These are phyloP conservation scores for Cryphonectria carpinicola DNA, from an alignment of 2,329 filamentous ascomycete species.

Conservation along the genomic window DNA sequence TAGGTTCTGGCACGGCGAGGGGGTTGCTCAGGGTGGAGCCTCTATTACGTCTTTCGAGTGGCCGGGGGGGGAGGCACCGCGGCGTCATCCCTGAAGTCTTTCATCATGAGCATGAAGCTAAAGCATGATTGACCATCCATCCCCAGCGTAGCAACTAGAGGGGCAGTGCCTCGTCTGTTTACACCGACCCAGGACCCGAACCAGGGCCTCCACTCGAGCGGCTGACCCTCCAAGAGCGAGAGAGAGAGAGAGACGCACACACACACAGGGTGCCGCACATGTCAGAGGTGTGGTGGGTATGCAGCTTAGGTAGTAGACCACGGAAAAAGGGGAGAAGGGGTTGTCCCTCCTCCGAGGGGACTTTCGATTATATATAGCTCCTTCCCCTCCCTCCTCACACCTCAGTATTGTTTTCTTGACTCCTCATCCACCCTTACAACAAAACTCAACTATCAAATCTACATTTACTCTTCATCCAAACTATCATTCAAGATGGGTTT, in stretches of 20 bases:
- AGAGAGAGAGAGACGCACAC: not conserved
- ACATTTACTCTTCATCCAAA: not conserved
- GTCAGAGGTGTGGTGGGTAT: constrained; percentile 12
- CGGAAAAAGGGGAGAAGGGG: not conserved
- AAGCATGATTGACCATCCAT: constrained; percentile 1
- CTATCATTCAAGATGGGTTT: constrained; percentile 27
- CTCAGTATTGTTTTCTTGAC: not conserved
- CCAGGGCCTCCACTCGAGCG: constrained; percentile 21
- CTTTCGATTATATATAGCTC: constrained; percentile 27
- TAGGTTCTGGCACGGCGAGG: constrained; percentile 8
- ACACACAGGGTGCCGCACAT: constrained; percentile 7
- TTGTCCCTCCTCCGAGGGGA: not conserved
- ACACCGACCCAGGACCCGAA: constrained; percentile 7
- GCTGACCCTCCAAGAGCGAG: constrained; percentile 14
- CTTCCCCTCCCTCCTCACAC: constrained; percentile 8
- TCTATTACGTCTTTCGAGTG: constrained; percentile 16
- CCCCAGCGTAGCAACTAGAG: constrained; percentile 14
- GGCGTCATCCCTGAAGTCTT: constrained; percentile 24
- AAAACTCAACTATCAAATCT: not conserved
- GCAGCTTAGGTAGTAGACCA: not conserved
- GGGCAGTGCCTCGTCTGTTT: constrained; percentile 22
- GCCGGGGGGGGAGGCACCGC: constrained; percentile 14
- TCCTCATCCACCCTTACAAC: constrained; percentile 12
- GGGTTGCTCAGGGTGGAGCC: not conserved
- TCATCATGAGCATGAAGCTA: constrained; percentile 12